A percentile compares a stretch with the other conserved stretches of the same genome.
Evolutionary conservation across 345 rosid genomes (phyloP).

Genomic region (Trapa incisa): DNA sequence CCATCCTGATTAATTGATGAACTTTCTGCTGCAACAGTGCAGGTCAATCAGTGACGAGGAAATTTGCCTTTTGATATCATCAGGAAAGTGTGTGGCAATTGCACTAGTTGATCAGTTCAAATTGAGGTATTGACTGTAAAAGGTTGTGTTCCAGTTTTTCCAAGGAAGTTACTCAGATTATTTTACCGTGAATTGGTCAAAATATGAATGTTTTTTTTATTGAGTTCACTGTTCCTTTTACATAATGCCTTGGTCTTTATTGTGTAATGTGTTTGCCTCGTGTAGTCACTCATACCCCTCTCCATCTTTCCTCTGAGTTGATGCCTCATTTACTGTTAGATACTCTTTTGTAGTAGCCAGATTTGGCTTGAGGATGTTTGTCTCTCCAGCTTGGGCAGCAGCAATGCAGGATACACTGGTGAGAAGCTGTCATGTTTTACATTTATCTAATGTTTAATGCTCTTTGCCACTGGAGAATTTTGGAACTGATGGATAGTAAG

Average conservation of each 20-base stretch:
- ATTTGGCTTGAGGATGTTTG: slow-evolving; percentile 57
- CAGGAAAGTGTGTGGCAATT: slow-evolving; percentile 72
- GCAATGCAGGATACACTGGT: slow-evolving; percentile 57
- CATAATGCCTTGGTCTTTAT: not conserved
- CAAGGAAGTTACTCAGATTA: too few relatives aligned
- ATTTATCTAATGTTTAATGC: not conserved
- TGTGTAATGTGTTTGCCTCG: not conserved
- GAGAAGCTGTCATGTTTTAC: slow-evolving; percentile 14
- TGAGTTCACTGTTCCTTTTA: not conserved
- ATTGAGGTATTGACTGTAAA: slow-evolving; percentile 38
- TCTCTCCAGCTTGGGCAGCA: slow-evolving; percentile 33
- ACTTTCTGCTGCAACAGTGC: slow-evolving; percentile 57
- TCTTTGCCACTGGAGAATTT: not conserved
- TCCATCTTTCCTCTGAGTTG: not conserved
- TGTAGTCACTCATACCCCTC: not conserved
- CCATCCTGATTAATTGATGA: slow-evolving; percentile 15
- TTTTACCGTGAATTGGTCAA: too few relatives aligned
- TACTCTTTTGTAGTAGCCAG: slow-evolving; percentile 27
- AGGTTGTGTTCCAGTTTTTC: too few relatives aligned
- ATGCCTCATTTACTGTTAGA: not conserved
- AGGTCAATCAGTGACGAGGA: slow-evolving; percentile 62
- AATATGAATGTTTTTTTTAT: not conserved
- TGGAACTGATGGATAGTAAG: too few relatives aligned
- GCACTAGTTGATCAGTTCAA: slow-evolving; percentile 88
- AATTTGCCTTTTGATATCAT: slow-evolving; percentile 55